A percentile compares a stretch with the other conserved stretches of the same genome.
phyloP scores from a whole-genome alignment of 1,139 yeast genomes.

The Kodamaea fungicola region DNA sequence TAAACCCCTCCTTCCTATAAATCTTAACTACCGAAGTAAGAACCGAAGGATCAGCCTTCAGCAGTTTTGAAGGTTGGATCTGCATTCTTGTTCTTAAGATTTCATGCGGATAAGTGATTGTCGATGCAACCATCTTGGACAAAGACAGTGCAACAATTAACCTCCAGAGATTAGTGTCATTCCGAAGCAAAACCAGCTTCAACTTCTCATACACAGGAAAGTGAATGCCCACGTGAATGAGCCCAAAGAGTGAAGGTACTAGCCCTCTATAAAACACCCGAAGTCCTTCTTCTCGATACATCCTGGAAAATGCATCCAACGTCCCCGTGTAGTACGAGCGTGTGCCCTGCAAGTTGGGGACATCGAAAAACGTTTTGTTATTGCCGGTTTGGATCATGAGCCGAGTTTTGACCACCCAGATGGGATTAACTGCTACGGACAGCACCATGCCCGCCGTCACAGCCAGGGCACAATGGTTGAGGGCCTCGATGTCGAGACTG shows the following conservation, averaged over 20 bases:
- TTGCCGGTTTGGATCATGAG: slow-evolving; percentile 79
- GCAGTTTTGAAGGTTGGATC: slow-evolving; percentile 31
- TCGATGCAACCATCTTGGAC: slow-evolving; percentile 86
- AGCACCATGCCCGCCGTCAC: slow-evolving; percentile 87
- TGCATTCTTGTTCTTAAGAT: slow-evolving; percentile 91
- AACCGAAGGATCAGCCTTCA: slow-evolving; percentile 17
- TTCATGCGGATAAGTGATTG: slow-evolving; percentile 94
- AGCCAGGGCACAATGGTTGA: slow-evolving; percentile 74
- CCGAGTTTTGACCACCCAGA: slow-evolving; percentile 96
- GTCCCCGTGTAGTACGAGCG: slow-evolving; percentile 66
- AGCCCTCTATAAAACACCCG: slow-evolving; percentile 87
- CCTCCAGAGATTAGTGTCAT: slow-evolving; percentile 22
- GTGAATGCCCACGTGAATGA: slow-evolving; percentile 92
- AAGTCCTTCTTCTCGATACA: slow-evolving; percentile 78
- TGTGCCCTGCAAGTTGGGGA: slow-evolving; percentile 4
- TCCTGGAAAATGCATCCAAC: slow-evolving; percentile 74
- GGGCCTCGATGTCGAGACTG: slow-evolving; percentile 42
- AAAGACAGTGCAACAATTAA: slow-evolving; percentile 67
- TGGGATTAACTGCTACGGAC: slow-evolving; percentile 87
- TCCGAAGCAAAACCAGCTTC: slow-evolving; percentile 45
- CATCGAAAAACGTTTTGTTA: slow-evolving; percentile 37
- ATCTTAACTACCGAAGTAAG: slow-evolving; percentile 39
- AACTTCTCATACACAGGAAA: slow-evolving; percentile 92
- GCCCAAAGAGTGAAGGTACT: slow-evolving; percentile 85
- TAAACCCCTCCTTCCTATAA: slow-evolving; percentile 66